Conservation (phyloP, 2,329 filamentous ascomycete species). For the Fusarium sp. region DNA sequence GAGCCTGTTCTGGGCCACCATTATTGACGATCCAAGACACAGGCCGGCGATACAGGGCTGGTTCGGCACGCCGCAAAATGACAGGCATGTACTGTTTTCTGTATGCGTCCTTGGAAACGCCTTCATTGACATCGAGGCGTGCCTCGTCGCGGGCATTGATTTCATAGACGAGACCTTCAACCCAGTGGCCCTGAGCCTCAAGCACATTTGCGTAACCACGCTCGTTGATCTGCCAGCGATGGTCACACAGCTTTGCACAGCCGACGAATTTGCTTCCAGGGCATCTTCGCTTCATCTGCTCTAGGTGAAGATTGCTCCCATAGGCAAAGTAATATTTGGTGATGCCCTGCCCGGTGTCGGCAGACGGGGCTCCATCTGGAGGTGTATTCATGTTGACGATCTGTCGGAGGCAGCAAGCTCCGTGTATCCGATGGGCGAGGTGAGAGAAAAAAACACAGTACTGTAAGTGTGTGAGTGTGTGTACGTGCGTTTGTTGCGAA, state of each 20-base stretch:
- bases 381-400: conserved; percentile 45
- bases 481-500: neutral
- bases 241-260: conserved; percentile 55
- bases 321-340: conserved; percentile 61
- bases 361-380: conserved; percentile 29
- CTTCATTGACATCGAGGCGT: conserved; percentile 58
- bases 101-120: conserved; percentile 57
- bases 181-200: conserved; percentile 51
- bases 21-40: conserved; percentile 56
- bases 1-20: conserved; percentile 52
- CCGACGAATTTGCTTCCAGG: conserved; percentile 58
- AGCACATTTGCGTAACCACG: conserved; percentile 62
- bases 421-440: conserved; percentile 41
- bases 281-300: conserved; percentile 61
- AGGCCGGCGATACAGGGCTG: conserved; percentile 54
- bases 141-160: conserved; percentile 56
- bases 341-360: conserved; percentile 42
- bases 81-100: conserved; percentile 54
- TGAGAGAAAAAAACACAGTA: neutral
- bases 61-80: conserved; percentile 51
- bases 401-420: conserved; percentile 42
- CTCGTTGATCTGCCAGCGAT: conserved; percentile 63
- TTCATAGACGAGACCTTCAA: conserved; percentile 59
- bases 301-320: conserved; percentile 61
- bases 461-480: neutral